These are phyloP conservation scores for Pythium pectinolyticum DNA, from an alignment of 352 stramenopile genomes.

Conservation along the genomic window DNA sequence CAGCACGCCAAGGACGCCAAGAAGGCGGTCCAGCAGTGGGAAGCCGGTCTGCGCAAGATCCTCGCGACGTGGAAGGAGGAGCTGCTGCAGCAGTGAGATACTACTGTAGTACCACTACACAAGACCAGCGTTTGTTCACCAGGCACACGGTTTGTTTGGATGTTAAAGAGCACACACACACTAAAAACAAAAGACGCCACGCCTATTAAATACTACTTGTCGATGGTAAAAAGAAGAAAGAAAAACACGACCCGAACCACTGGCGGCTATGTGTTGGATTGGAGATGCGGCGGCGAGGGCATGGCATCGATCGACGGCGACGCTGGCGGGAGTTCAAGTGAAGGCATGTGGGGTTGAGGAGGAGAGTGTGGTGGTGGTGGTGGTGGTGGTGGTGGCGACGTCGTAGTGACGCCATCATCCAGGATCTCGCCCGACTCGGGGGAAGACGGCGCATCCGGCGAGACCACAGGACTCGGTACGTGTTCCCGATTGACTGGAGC, in stretches of 20 bases:
- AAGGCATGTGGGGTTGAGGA: too few relatives aligned
- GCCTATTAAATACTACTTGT: too few relatives aligned
- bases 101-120: background rate
- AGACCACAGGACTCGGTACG: slow-evolving; percentile 20
- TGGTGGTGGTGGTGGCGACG: background rate
- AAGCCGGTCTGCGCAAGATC: slow-evolving; percentile 63
- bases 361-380: background rate
- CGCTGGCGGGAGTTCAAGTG: too few relatives aligned
- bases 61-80: slow-evolving; percentile 76
- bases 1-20: slow-evolving; percentile 58
- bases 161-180: too few relatives aligned
- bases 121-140: background rate
- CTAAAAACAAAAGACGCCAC: too few relatives aligned
- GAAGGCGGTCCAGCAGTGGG: slow-evolving; percentile 54
- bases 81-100: slow-evolving; percentile 66
- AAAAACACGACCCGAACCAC: too few relatives aligned
- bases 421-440: slow-evolving; percentile 19
- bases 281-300: too few relatives aligned
- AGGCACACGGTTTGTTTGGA: slow-evolving; percentile 4
- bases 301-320: too few relatives aligned
- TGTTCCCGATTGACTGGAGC: background rate
- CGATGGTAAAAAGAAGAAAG: too few relatives aligned
- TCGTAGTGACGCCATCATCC: slow-evolving; percentile 3
- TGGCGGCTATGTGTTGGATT: too few relatives aligned
- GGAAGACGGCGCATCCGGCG: slow-evolving; percentile 5